A percentile compares a stretch with the other conserved stretches of the same genome.
Evolutionary conservation across 2,329 filamentous ascomycete genomes (phyloP).

Genomic region (Fusarium tjaetaba): DNA sequence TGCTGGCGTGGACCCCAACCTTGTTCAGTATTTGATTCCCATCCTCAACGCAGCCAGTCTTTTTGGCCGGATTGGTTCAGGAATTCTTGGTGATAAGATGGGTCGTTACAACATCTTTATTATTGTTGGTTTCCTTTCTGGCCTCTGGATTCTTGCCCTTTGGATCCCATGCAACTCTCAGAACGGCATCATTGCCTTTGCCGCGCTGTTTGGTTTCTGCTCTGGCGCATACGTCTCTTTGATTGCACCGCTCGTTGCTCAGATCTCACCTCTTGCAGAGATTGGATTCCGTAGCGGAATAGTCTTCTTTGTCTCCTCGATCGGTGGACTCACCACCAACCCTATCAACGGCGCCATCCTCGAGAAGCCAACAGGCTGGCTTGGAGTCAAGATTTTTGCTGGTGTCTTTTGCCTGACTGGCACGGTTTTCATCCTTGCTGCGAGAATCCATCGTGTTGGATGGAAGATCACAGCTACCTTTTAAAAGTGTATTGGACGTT

Average conservation of each 20-base stretch:
- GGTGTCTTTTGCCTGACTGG: conserved; percentile 34
- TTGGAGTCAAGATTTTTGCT: conserved; percentile 51
- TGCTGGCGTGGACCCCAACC: conserved; percentile 40
- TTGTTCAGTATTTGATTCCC: conserved; percentile 50
- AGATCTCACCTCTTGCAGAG: conserved; percentile 47
- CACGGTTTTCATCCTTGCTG: conserved; percentile 6
- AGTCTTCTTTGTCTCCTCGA: conserved; percentile 61
- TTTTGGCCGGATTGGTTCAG: conserved; percentile 50
- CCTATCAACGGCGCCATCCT: conserved; percentile 64
- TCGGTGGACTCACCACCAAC: conserved; percentile 66
- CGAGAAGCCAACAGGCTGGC: conserved; percentile 42
- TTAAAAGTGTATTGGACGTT: neutral
- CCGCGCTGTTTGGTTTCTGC: conserved; percentile 54
- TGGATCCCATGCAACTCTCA: conserved; percentile 51
- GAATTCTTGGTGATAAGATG: conserved; percentile 48
- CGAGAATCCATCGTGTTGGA: conserved; percentile 26
- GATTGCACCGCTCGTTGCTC: conserved; percentile 52
- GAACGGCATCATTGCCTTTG: conserved; percentile 50
- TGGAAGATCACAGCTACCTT: conserved; percentile 25
- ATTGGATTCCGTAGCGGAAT: conserved; percentile 49
- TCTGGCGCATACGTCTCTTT: conserved; percentile 55
- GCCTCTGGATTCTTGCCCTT: conserved; percentile 52
- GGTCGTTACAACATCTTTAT: conserved; percentile 57
- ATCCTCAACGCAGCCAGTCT: conserved; percentile 53
- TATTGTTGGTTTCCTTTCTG: conserved; percentile 56